Percentiles rank a stretch among this genome's conserved stretches.
phyloP scores from a whole-genome alignment of 345 rosid species.

The Eucalyptus cloeziana region DNA sequence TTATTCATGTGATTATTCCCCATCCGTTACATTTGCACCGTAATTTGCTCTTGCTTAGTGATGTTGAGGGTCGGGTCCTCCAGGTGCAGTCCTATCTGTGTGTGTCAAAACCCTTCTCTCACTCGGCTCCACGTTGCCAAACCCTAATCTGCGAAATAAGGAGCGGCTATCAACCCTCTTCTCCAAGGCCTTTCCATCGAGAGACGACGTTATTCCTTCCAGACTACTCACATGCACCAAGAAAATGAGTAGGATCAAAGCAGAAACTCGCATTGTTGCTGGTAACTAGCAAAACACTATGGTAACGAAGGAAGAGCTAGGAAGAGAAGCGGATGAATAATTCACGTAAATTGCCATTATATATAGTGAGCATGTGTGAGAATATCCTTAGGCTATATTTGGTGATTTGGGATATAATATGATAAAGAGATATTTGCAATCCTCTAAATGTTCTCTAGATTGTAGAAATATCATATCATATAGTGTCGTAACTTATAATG shows the following conservation, averaged over 20 bases:
- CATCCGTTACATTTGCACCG: neutral
- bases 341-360: neutral
- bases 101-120: neutral
- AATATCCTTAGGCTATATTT: neutral
- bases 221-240: neutral
- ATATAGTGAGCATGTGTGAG: neutral
- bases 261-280: neutral
- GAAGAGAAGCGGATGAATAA: neutral
- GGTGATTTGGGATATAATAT: too few relatives aligned
- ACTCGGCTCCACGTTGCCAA: neutral
- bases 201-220: neutral
- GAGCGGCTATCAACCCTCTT: constrained; percentile 1
- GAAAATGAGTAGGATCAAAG: constrained; percentile 11
- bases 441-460: too few relatives aligned
- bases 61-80: constrained; percentile 23
- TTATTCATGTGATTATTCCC: neutral
- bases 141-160: neutral
- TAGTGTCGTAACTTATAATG: too few relatives aligned
- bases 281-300: neutral
- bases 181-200: neutral
- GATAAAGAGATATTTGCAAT: too few relatives aligned
- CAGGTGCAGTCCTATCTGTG: neutral
- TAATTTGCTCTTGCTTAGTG: neutral
- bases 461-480: too few relatives aligned
- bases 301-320: neutral